Conservation (phyloP, 129 eudicot genomes). For the Gnaphalium uliginosum region DNA sequence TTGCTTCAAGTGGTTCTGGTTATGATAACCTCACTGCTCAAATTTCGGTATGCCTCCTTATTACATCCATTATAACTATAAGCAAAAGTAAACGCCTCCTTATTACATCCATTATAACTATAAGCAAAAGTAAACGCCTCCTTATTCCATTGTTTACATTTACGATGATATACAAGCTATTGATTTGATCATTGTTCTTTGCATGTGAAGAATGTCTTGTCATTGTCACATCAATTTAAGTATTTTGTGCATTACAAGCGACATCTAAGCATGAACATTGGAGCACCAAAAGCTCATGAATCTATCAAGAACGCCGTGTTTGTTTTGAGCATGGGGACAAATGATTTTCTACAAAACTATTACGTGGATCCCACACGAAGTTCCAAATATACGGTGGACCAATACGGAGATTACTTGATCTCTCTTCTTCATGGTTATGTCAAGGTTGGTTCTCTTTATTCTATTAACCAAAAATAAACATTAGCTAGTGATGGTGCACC, state of each 20-base stretch:
- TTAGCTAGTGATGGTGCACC: background rate
- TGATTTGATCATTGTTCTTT: constrained; percentile 1
- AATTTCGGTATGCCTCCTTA: constrained; percentile 36
- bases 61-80: background rate
- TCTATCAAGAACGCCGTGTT: constrained; percentile 37
- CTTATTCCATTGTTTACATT: background rate
- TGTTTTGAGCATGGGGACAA: constrained; percentile 56
- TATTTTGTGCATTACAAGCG: constrained; percentile 52
- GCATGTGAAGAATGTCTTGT: constrained; percentile 38
- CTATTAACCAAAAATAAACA: background rate
- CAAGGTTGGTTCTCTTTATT: constrained; percentile 33
- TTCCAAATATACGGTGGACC: constrained; percentile 45
- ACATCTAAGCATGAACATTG: constrained; percentile 38
- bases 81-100: background rate
- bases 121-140: background rate
- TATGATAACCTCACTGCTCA: constrained; percentile 58
- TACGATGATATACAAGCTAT: background rate
- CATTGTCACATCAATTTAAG: constrained; percentile 47
- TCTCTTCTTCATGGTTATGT: constrained; percentile 39
- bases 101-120: background rate
- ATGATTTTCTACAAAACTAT: constrained; percentile 61
- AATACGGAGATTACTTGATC: constrained; percentile 50
- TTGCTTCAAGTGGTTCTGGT: constrained; percentile 59
- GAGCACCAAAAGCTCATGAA: constrained; percentile 35
- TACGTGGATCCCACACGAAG: constrained; percentile 42